Evolutionary conservation across 1,284 basidiomycete species (phyloP).

Genomic region (Sanghuangporus weigelae): DNA sequence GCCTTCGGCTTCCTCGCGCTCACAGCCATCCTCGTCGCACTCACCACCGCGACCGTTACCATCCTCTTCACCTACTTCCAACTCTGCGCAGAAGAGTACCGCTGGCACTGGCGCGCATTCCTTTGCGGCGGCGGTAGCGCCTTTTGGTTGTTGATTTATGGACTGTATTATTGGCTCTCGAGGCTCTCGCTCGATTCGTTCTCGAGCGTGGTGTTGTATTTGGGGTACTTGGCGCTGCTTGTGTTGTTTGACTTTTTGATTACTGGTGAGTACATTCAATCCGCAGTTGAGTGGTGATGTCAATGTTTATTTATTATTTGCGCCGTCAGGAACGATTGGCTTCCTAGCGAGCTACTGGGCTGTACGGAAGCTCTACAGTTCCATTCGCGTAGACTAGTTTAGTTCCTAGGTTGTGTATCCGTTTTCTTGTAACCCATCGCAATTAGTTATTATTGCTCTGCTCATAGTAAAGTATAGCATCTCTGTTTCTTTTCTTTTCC

Average conservation of each 20-base stretch:
- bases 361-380: constrained; percentile 73
- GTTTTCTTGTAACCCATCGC: background rate
- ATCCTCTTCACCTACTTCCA: constrained; percentile 91
- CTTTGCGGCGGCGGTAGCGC: constrained; percentile 91
- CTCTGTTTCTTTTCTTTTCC: background rate
- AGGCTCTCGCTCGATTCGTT: constrained; percentile 81
- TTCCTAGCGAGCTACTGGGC: constrained; percentile 88
- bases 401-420: background rate
- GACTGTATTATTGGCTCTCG: constrained; percentile 84
- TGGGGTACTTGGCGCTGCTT: constrained; percentile 88
- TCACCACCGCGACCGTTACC: constrained; percentile 88
- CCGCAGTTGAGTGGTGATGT: constrained; percentile 1
- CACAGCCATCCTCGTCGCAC: constrained; percentile 77
- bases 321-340: constrained; percentile 81
- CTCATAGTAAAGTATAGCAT: no score
- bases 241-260: constrained; percentile 82
- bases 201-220: constrained; percentile 81
- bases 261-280: constrained; percentile 51
- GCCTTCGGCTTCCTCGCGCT: constrained; percentile 94
- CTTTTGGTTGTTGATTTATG: constrained; percentile 88
- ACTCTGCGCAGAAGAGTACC: constrained; percentile 93
- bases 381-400: constrained; percentile 67
- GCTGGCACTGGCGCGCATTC: constrained; percentile 98
- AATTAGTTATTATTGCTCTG: background rate
- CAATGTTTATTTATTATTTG: constrained; percentile 10